A percentile compares a stretch with the other conserved stretches of the same genome.
Evolutionary conservation across 352 stramenopile species (phyloP).

Genomic region (Pythium graminicola): DNA sequence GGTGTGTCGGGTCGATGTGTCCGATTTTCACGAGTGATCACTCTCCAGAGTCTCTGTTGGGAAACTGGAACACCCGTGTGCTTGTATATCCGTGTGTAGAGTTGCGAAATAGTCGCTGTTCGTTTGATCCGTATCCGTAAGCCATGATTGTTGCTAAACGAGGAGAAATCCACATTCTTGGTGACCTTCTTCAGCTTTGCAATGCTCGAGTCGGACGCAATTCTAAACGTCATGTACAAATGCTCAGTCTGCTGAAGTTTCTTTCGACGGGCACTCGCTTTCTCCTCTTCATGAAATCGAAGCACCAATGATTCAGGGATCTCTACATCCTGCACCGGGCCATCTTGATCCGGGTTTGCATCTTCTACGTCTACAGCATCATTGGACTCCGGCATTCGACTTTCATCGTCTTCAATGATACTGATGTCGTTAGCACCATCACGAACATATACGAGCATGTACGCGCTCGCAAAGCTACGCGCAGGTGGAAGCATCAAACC

Average conservation of each 20-base stretch:
- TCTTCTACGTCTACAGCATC: neutral
- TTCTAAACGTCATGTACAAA: constrained; percentile 72
- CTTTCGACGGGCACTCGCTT: constrained; percentile 56
- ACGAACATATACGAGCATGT: constrained; percentile 86
- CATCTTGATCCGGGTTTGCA: neutral
- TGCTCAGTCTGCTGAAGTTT: constrained; percentile 77
- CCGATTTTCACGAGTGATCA: constrained; percentile 80
- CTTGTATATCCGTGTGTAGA: constrained; percentile 57
- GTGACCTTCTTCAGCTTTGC: constrained; percentile 62
- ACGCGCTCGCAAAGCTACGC: constrained; percentile 74
- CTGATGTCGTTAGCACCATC: constrained; percentile 67
- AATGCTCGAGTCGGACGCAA: constrained; percentile 70
- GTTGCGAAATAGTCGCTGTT: constrained; percentile 44
- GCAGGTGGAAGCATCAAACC: constrained; percentile 50
- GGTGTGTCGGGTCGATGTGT: constrained; percentile 67
- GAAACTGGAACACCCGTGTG: constrained; percentile 56
- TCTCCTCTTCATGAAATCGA: constrained; percentile 78
- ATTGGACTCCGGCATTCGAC: neutral
- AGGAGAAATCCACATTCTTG: constrained; percentile 72
- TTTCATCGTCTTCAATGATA: constrained; percentile 34
- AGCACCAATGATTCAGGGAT: constrained; percentile 51
- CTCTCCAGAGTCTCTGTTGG: constrained; percentile 73
- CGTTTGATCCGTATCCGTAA: constrained; percentile 68
- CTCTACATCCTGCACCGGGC: constrained; percentile 26
- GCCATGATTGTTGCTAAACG: constrained; percentile 52